Conservation (phyloP, 1,139 yeast genomes). For the Yamadazyma songkhlaensis region DNA sequence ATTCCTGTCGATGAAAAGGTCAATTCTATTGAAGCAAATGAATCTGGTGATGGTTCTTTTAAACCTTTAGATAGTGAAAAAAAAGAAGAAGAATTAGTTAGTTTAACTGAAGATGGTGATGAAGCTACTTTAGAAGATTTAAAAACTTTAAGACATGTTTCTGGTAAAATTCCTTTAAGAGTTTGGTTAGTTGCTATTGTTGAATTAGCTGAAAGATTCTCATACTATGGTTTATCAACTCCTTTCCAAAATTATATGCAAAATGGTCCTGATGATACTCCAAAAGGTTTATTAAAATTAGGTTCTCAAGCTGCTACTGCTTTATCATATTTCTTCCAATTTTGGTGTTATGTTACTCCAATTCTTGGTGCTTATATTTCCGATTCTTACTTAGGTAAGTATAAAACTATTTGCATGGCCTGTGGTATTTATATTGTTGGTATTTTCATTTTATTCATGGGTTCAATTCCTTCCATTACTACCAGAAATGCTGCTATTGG, state of each 20-base stretch:
- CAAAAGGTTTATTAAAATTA: slow-evolving; percentile 61
- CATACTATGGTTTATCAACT: slow-evolving; percentile 78
- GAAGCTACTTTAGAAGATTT: slow-evolving; percentile 40
- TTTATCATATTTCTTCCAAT: slow-evolving; percentile 71
- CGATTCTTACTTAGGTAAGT: slow-evolving; percentile 73
- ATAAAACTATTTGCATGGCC: slow-evolving; percentile 63
- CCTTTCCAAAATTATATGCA: slow-evolving; percentile 82
- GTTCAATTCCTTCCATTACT: slow-evolving; percentile 67
- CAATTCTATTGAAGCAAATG: not conserved
- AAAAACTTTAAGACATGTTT: slow-evolving; percentile 39
- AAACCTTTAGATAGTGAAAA: slow-evolving; percentile 1
- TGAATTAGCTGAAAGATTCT: slow-evolving; percentile 79
- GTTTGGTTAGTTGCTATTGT: slow-evolving; percentile 77
- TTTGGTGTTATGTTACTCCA: slow-evolving; percentile 83
- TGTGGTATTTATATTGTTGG: slow-evolving; percentile 62
- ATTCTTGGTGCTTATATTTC: slow-evolving; percentile 74
- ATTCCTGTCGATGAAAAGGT: not conserved
- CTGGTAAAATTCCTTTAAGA: slow-evolving; percentile 37
- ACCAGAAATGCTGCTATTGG: slow-evolving; percentile 44
- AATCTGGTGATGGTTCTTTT: not conserved
- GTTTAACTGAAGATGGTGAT: slow-evolving; percentile 20
- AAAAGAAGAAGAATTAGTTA: not conserved
- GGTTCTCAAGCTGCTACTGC: slow-evolving; percentile 71
- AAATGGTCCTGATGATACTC: slow-evolving; percentile 40
- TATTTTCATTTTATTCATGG: slow-evolving; percentile 61